These are phyloP conservation scores for Vigna reflexopilosa DNA, from an alignment of 306 rosid genomes.

Conservation along the genomic window DNA sequence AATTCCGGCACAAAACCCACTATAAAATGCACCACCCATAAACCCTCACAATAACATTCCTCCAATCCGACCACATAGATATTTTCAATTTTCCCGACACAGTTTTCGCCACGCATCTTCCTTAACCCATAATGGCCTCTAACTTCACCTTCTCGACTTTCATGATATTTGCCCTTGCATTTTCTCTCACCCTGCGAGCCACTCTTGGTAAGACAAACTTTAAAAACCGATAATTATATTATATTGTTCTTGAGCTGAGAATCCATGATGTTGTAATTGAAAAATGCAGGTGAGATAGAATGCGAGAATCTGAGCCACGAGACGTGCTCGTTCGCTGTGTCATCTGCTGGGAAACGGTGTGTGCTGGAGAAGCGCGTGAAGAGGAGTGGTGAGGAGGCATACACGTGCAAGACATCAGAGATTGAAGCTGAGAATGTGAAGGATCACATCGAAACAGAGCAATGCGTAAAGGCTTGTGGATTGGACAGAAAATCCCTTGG, in stretches of 20 bases:
- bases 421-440: conserved; percentile 73
- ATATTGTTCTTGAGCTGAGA: too few relatives aligned
- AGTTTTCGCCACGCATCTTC: background rate
- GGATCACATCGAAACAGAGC: conserved; percentile 67
- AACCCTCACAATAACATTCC: conserved; percentile 39
- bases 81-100: too few relatives aligned
- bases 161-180: conserved; percentile 45
- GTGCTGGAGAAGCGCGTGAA: conserved; percentile 76
- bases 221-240: too few relatives aligned
- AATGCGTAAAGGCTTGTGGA: conserved; percentile 73
- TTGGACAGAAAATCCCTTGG: conserved; percentile 72
- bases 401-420: conserved; percentile 73
- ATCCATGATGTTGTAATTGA: background rate
- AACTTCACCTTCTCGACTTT: conserved; percentile 46
- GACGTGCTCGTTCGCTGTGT: conserved; percentile 77
- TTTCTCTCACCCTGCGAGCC: conserved; percentile 56
- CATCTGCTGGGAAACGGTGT: conserved; percentile 72
- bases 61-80: background rate
- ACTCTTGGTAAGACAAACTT: conserved; percentile 54
- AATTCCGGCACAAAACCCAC: conserved; percentile 1
- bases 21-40: conserved; percentile 48
- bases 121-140: conserved; percentile 54
- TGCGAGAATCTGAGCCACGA: conserved; percentile 67
- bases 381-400: conserved; percentile 71
- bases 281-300: conserved; percentile 53